These are phyloP conservation scores for Leccinum ponderosum DNA, from an alignment of 1,284 basidiomycete genomes.

Conservation along the genomic window DNA sequence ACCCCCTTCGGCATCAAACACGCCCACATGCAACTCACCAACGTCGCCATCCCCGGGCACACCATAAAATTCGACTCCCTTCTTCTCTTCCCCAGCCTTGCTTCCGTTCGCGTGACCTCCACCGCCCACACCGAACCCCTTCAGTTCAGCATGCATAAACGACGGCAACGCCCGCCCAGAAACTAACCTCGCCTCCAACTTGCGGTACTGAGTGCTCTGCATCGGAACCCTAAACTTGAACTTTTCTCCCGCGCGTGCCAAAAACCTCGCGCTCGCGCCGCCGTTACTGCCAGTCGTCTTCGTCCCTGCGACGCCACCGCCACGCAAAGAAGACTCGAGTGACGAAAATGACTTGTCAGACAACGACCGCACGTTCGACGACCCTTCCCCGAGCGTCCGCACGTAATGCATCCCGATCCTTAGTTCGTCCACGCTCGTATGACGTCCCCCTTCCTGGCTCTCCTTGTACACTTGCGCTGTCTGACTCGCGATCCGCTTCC, in stretches of 20 bases:
- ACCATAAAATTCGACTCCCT: conserved; percentile 58
- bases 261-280: conserved; percentile 34
- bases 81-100: conserved; percentile 36
- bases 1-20: conserved; percentile 51
- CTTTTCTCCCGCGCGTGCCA: conserved; percentile 57
- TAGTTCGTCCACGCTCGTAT: conserved; percentile 55
- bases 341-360: conserved; percentile 55
- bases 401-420: conserved; percentile 69
- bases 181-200: conserved; percentile 49
- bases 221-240: conserved; percentile 61
- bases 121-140: conserved; percentile 32
- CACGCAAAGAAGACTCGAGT: conserved; percentile 54
- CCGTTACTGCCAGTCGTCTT: conserved; percentile 13
- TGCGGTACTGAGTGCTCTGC: conserved; percentile 24
- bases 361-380: conserved; percentile 44
- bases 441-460: conserved; percentile 30
- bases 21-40: conserved; percentile 57
- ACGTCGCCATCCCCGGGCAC: conserved; percentile 51
- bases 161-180: conserved; percentile 56
- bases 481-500: conserved; percentile 61
- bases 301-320: conserved; percentile 30
- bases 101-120: neutral
- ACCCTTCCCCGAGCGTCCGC: conserved; percentile 60
- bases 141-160: conserved; percentile 57
- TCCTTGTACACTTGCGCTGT: conserved; percentile 56